Evolutionary conservation across 2,329 filamentous ascomycete genomes (phyloP).

Genomic region (Boeremia lycopersici): DNA sequence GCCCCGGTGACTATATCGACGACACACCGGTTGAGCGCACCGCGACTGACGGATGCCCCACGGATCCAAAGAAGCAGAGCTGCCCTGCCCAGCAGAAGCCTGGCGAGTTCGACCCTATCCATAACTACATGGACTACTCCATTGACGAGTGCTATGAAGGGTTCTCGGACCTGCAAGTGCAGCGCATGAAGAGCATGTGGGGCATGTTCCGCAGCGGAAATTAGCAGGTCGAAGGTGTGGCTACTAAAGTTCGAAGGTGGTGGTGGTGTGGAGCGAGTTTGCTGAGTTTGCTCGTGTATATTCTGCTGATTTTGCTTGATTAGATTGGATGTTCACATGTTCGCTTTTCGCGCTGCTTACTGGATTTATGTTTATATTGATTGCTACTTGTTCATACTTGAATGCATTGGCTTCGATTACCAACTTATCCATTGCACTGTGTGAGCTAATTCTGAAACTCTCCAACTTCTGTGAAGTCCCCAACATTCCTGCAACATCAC

Average conservation of each 20-base stretch:
- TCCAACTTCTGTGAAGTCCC: neutral
- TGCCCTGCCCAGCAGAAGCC: constrained; percentile 53
- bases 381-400: neutral
- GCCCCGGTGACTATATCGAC: constrained; percentile 52
- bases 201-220: constrained; percentile 49
- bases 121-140: constrained; percentile 67
- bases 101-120: constrained; percentile 55
- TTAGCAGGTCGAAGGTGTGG: constrained; percentile 14
- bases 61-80: constrained; percentile 54
- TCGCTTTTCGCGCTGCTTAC: constrained; percentile 10
- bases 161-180: constrained; percentile 58
- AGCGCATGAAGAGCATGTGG: constrained; percentile 61
- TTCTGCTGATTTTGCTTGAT: constrained; percentile 10
- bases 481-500: constrained; percentile 4
- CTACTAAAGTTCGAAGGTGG: neutral
- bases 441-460: neutral
- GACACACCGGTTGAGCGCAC: constrained; percentile 52
- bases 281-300: constrained; percentile 13
- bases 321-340: constrained; percentile 13
- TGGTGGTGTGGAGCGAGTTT: constrained; percentile 7
- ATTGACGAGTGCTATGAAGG: constrained; percentile 61
- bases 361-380: neutral
- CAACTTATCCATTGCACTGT: neutral
- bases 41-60: constrained; percentile 62
- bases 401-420: constrained; percentile 3